Conservation (phyloP, 1,139 yeast genomes). For the Blastobotrys serpentis region DNA sequence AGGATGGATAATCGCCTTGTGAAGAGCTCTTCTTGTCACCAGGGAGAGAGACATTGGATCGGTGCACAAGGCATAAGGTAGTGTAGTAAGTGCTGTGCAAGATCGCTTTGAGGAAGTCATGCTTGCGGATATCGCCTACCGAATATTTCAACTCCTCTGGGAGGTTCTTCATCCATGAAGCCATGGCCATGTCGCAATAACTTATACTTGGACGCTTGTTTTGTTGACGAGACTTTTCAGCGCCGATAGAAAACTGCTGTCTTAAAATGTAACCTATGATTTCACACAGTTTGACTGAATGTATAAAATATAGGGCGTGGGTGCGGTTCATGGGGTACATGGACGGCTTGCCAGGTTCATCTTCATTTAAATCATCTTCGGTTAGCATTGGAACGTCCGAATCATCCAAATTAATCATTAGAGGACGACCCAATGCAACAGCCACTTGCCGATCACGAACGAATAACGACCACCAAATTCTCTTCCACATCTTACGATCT, state of each 20-base stretch:
- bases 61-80: slow-evolving; percentile 66
- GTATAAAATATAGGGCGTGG: slow-evolving; percentile 59
- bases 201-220: slow-evolving; percentile 57
- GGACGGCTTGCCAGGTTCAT: slow-evolving; percentile 48
- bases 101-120: slow-evolving; percentile 58
- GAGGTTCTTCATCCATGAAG: slow-evolving; percentile 70
- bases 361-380: slow-evolving; percentile 61
- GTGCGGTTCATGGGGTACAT: slow-evolving; percentile 49
- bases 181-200: slow-evolving; percentile 78
- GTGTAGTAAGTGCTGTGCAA: slow-evolving; percentile 74
- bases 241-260: slow-evolving; percentile 71
- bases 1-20: slow-evolving; percentile 55
- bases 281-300: slow-evolving; percentile 67
- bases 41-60: slow-evolving; percentile 61
- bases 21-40: slow-evolving; percentile 22
- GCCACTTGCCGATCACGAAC: slow-evolving; percentile 70
- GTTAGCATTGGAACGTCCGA: slow-evolving; percentile 76
- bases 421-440: slow-evolving; percentile 77
- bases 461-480: slow-evolving; percentile 81
- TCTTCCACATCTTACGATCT: slow-evolving; percentile 62
- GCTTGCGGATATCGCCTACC: slow-evolving; percentile 51
- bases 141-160: slow-evolving; percentile 67
- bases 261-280: slow-evolving; percentile 69
- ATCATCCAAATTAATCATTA: slow-evolving; percentile 66
- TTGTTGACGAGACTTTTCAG: slow-evolving; percentile 52